A percentile compares a stretch with the other conserved stretches of the same genome.
Evolutionary conservation across 768 basidiomycete genomes (phyloP).

Genomic region (Mycena filopes): DNA sequence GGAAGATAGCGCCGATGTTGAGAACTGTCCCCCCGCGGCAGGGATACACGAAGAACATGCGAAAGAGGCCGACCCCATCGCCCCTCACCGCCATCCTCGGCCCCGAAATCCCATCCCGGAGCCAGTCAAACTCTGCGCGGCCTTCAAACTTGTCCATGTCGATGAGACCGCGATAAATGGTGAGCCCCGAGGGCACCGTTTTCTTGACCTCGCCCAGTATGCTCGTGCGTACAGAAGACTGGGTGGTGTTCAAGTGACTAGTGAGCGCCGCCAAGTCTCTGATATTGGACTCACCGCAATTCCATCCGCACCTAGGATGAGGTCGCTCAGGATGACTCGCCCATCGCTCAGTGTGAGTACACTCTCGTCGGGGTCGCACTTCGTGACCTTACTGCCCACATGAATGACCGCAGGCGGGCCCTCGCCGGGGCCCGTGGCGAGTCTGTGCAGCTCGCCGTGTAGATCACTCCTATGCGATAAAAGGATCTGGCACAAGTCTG

Average conservation of each 20-base stretch:
- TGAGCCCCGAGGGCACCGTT: not conserved
- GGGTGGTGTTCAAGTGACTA: not conserved
- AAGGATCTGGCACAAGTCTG: not conserved
- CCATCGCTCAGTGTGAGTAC: slow-evolving; percentile 5
- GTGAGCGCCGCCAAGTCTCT: not conserved
- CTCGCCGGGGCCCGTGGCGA: no score
- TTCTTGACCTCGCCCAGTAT: slow-evolving; percentile 1
- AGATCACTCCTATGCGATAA: slow-evolving; percentile 11
- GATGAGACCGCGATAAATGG: no score
- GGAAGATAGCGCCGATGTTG: not conserved
- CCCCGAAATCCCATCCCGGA: not conserved
- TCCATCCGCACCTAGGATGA: slow-evolving; percentile 14
- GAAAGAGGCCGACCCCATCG: not conserved
- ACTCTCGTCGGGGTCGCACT: not conserved
- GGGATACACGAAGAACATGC: slow-evolving; percentile 7
- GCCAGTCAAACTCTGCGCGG: not conserved
- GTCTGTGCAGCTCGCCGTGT: no score
- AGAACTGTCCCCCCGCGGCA: slow-evolving; percentile 13
- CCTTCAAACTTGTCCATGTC: not conserved
- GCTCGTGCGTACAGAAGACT: slow-evolving; percentile 12
- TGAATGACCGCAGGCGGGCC: no score
- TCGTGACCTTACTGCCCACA: slow-evolving; percentile 1
- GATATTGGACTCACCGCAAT: not conserved
- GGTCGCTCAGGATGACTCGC: not conserved
- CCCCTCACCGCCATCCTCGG: not conserved